Evolutionary conservation across 129 eudicot species (phyloP), one percentile per base, ranked within the genome.

Genomic region (Sambucus nigra): DNA sequence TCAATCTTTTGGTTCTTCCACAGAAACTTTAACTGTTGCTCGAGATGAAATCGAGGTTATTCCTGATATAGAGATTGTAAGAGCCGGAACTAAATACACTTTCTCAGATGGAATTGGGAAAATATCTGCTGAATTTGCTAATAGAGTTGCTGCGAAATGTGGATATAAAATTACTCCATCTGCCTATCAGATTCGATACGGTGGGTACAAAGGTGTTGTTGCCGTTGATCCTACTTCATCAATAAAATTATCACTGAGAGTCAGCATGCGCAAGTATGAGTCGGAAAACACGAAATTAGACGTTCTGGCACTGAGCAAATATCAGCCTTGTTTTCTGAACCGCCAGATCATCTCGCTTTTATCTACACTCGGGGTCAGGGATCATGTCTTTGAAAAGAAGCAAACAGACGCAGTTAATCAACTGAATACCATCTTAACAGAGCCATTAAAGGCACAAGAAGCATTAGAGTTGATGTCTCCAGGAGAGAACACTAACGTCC

Each of bases 51-150:
- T 72, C 5, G 76, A 77, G 57, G 29, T 19, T 1, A 80, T 87
- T 48, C 48, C 75, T 16, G 96, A 87, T 60, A 46, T 82, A 51
- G 58, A 58, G 66, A 38, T 17, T 31, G 57, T 51, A 9, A 21
- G 24, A 15, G 35, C 44, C 18, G 79, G 69, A 32, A 59, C 61
- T 14, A 64, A 12, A 14, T 87, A 82, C 35, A 57, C 58, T 55
- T 87, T 87, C 71, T 87, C 96, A 1, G 96, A 87, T 67, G 96
- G 96, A 12, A 87, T 87, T 41, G 96, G 96, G 60, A 87, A 80
- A 72, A 87, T 87, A 51, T 87, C 94, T 8, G 70, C 67, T 14
- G 79, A 69, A 0, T 75, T 83, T 72, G 96, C 96, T 38, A 19
- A 8, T 2, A 61, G 54, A 16, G 89, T 87, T 66, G 78, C 94